Conservation (phyloP, 108 stramenopile species). For the Fragilariopsis cylindrus region DNA sequence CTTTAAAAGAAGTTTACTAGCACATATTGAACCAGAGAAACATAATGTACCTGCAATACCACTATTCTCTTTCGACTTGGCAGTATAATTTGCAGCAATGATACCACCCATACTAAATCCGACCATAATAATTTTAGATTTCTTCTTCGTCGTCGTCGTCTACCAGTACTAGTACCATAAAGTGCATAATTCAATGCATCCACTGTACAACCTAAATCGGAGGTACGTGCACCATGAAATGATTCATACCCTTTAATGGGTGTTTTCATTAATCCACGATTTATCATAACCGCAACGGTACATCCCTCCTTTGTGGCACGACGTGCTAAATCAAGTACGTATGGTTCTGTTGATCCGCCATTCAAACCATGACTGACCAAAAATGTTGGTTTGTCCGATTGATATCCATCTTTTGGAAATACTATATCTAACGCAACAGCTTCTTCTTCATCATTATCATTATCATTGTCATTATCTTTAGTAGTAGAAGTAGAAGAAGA, state of each 20-base stretch:
- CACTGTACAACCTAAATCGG: slow-evolving; percentile 41
- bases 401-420: slow-evolving; percentile 41
- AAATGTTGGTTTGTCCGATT: slow-evolving; percentile 67
- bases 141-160: not conserved
- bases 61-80: slow-evolving; percentile 68
- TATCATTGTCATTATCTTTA: not conserved
- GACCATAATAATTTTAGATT: slow-evolving; percentile 23
- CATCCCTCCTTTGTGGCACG: slow-evolving; percentile 52
- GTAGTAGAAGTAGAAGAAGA: not conserved
- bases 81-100: slow-evolving; percentile 63
- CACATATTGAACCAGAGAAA: slow-evolving; percentile 32
- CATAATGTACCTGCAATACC: slow-evolving; percentile 69
- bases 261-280: slow-evolving; percentile 83
- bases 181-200: slow-evolving; percentile 4
- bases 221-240: slow-evolving; percentile 75
- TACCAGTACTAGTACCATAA: not conserved
- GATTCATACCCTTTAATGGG: slow-evolving; percentile 32
- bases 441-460: slow-evolving; percentile 45
- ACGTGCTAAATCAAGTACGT: slow-evolving; percentile 72
- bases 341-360: slow-evolving; percentile 81
- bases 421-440: slow-evolving; percentile 78
- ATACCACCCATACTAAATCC: slow-evolving; percentile 87
- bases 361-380: slow-evolving; percentile 88
- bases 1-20: slow-evolving; percentile 54
- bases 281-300: slow-evolving; percentile 72